These are phyloP conservation scores for Colletotrichum sp. DNA, from an alignment of 2,329 filamentous ascomycete species.

Conservation along the genomic window DNA sequence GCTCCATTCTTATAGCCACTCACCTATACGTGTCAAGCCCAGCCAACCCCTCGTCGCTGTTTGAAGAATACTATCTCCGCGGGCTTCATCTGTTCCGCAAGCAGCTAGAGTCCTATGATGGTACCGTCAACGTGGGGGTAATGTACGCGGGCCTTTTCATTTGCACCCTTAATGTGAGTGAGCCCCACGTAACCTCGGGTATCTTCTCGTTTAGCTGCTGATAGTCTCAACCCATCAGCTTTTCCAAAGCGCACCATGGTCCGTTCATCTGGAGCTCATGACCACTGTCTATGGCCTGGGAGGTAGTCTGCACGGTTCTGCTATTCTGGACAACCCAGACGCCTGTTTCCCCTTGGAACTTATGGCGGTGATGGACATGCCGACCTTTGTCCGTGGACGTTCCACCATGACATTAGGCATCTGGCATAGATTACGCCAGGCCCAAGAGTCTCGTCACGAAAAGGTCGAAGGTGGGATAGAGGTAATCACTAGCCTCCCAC, in stretches of 20 bases:
- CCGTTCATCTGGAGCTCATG: not conserved
- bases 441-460: not conserved
- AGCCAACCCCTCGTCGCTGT: not conserved
- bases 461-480: not conserved
- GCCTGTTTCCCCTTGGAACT: not conserved
- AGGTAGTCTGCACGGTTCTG: not conserved
- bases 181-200: rapidly evolving
- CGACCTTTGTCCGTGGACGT: slow-evolving; percentile 4
- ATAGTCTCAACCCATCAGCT: not conserved
- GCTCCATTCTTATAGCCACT: not conserved
- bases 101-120: not conserved
- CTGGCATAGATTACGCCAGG: not conserved
- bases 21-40: not conserved
- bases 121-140: not conserved
- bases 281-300: not conserved
- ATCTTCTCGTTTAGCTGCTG: not conserved
- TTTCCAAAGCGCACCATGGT: not conserved
- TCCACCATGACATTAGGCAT: not conserved
- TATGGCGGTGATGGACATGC: slow-evolving; percentile 16
- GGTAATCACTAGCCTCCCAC: not conserved
- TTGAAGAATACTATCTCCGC: not conserved
- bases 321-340: not conserved
- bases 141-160: not conserved
- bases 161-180: not conserved
- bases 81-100: not conserved